Evolutionary conservation across 257 asterid species (phyloP).

Genomic region (Buddleja alternifolia): DNA sequence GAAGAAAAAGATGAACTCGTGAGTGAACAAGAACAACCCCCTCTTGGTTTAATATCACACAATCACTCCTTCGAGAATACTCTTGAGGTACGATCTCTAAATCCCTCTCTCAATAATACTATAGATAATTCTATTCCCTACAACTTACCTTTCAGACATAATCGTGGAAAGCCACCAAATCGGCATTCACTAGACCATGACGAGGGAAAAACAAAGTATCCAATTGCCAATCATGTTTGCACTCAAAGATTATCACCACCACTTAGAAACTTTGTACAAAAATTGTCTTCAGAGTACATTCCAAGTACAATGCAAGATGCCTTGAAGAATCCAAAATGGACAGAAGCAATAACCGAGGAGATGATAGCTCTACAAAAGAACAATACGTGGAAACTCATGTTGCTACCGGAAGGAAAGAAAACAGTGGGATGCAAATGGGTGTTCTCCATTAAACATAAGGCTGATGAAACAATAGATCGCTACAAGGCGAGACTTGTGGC

Average conservation of each 20-base stretch:
- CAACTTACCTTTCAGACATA: not conserved
- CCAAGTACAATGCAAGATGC: too few relatives aligned
- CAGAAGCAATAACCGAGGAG: not conserved
- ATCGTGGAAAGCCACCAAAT: not conserved
- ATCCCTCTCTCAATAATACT: not conserved
- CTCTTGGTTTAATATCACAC: not conserved
- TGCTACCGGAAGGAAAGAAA: not conserved
- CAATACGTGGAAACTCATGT: not conserved
- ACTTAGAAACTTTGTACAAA: too few relatives aligned
- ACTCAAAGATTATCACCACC: too few relatives aligned
- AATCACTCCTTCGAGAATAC: slow-evolving; percentile 17
- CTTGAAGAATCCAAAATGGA: too few relatives aligned
- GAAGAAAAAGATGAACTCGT: not conserved
- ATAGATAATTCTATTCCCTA: not conserved
- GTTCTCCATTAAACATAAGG: too few relatives aligned
- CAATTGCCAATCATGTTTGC: too few relatives aligned
- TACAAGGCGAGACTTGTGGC: too few relatives aligned
- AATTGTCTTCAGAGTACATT: too few relatives aligned
- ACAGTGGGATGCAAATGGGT: too few relatives aligned
- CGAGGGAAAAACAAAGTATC: not conserved
- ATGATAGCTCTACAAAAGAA: not conserved
- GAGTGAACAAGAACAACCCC: not conserved
- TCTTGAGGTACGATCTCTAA: not conserved
- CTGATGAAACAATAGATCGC: too few relatives aligned
- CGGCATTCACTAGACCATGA: not conserved